These are phyloP conservation scores for Lathyrus sativus DNA, from an alignment of 306 rosid genomes.

Conservation along the genomic window DNA sequence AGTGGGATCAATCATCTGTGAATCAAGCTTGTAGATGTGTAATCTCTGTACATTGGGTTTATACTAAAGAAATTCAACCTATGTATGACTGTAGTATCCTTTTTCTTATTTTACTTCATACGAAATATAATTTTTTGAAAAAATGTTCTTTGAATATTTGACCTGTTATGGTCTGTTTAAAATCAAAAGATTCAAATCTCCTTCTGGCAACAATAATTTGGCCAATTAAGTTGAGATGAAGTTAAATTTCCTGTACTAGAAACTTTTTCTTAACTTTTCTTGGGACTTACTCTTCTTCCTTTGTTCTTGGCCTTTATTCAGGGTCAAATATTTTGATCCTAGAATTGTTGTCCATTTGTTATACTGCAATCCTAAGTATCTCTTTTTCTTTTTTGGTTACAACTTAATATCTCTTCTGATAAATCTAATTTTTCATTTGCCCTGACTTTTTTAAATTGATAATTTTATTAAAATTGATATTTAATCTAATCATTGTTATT, in stretches of 20 bases:
- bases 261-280: background rate
- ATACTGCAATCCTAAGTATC: background rate
- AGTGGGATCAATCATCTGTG: too few relatives aligned
- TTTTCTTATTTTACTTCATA: background rate
- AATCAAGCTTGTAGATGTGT: too few relatives aligned
- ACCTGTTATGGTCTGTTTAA: too few relatives aligned
- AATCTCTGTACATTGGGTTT: too few relatives aligned
- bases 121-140: background rate
- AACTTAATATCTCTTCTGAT: background rate
- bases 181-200: too few relatives aligned
- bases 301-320: background rate
- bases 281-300: too few relatives aligned
- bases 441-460: background rate
- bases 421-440: background rate
- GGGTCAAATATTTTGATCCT: background rate
- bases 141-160: background rate
- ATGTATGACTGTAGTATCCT: too few relatives aligned
- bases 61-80: too few relatives aligned
- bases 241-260: slow-evolving; percentile 18
- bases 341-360: background rate
- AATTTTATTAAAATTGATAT: background rate
- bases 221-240: background rate
- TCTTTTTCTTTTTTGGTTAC: background rate
- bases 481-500: background rate
- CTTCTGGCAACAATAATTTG: slow-evolving; percentile 9